These are phyloP conservation scores for Cladophialophora carrionii DNA, from an alignment of 2,329 filamentous ascomycete genomes.

Conservation along the genomic window DNA sequence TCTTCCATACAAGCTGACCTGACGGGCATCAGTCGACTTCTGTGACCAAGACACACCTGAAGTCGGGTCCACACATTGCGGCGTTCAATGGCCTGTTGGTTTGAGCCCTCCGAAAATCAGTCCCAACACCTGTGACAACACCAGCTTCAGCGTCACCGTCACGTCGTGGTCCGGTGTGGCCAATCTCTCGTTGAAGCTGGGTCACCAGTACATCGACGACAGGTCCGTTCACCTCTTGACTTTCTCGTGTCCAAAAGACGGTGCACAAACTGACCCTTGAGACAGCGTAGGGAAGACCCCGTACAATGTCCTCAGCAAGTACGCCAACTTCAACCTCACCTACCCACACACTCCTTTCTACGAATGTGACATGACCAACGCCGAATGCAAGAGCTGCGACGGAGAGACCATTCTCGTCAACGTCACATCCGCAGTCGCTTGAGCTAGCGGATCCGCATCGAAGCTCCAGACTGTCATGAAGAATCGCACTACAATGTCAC, in stretches of 20 bases:
- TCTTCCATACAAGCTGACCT: background rate
- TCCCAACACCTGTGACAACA: conserved; percentile 28
- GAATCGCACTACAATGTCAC: background rate
- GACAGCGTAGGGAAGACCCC: conserved; percentile 30
- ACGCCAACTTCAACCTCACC: conserved; percentile 30
- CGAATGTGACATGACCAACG: conserved; percentile 31
- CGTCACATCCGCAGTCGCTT: conserved; percentile 30
- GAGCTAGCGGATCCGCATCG: background rate
- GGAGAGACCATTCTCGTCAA: conserved; percentile 30
- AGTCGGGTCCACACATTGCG: conserved; percentile 29
- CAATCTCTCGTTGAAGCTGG: conserved; percentile 31
- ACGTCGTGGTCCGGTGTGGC: conserved; percentile 31
- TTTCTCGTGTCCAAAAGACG: background rate
- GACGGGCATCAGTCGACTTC: conserved; percentile 31
- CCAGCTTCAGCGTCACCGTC: conserved; percentile 30
- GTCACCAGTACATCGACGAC: conserved; percentile 35
- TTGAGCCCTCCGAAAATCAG: conserved; percentile 22
- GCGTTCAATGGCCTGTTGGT: conserved; percentile 36
- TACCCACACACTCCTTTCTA: conserved; percentile 30
- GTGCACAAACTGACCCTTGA: background rate
- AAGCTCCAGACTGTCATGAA: background rate
- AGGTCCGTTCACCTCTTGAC: conserved; percentile 16
- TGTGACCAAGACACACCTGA: conserved; percentile 35
- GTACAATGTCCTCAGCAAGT: conserved; percentile 36
- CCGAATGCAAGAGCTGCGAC: conserved; percentile 27